Percentiles rank a stretch among this genome's conserved stretches.
Conservation (phyloP, 2,329 filamentous ascomycete genomes). For the Cladobotryum protrusum region DNA sequence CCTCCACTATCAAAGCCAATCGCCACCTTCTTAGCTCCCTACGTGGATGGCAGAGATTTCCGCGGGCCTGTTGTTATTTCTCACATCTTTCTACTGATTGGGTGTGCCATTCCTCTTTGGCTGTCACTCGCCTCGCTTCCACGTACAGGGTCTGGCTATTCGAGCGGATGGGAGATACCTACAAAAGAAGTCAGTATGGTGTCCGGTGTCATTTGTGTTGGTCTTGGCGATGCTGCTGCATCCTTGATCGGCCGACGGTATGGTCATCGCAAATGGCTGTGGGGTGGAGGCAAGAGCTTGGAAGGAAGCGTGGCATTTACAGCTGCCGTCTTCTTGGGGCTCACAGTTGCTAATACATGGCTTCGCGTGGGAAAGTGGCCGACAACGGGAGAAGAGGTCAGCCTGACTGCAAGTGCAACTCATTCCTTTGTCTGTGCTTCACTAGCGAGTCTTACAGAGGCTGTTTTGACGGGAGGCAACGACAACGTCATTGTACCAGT, state of each 20-base stretch:
- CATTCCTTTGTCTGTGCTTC: slow-evolving; percentile 69
- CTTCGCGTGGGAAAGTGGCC: slow-evolving; percentile 71
- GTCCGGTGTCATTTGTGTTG: slow-evolving; percentile 86
- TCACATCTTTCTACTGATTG: slow-evolving; percentile 91
- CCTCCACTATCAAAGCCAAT: slow-evolving; percentile 83
- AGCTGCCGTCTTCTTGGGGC: slow-evolving; percentile 67
- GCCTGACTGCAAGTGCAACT: slow-evolving; percentile 37
- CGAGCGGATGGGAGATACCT: slow-evolving; percentile 68
- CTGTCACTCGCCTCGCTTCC: slow-evolving; percentile 67
- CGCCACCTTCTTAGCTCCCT: slow-evolving; percentile 81
- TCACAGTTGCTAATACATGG: slow-evolving; percentile 67
- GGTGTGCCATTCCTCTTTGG: slow-evolving; percentile 93
- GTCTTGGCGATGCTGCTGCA: slow-evolving; percentile 89
- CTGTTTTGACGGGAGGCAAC: slow-evolving; percentile 91
- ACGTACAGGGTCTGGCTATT: slow-evolving; percentile 48
- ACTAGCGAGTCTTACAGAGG: slow-evolving; percentile 85
- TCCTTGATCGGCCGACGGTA: slow-evolving; percentile 83
- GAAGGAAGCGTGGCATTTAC: slow-evolving; percentile 84
- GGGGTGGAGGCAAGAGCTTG: slow-evolving; percentile 92
- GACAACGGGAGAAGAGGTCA: slow-evolving; percentile 37
- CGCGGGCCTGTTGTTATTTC: slow-evolving; percentile 91
- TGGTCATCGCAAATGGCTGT: slow-evolving; percentile 86
- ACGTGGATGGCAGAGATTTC: slow-evolving; percentile 89
- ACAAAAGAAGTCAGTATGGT: slow-evolving; percentile 81
- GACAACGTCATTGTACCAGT: slow-evolving; percentile 97